phyloP scores from a whole-genome alignment of 2,329 filamentous ascomycete genomes.

The Trichoderma sp. region DNA sequence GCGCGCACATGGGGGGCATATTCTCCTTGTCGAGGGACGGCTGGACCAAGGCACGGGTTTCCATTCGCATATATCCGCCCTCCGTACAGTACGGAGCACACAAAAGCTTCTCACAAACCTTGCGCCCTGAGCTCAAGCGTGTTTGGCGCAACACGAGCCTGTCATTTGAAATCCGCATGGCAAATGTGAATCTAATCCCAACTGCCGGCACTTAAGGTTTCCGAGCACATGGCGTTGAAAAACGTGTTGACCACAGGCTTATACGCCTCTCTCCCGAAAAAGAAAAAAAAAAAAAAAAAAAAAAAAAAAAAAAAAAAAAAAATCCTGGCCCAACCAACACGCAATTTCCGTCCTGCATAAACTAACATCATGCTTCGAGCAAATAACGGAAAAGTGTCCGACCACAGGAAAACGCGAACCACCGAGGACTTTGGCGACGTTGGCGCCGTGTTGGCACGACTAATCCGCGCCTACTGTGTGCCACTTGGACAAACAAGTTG shows the following conservation, averaged over 20 bases:
- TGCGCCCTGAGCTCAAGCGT: neutral
- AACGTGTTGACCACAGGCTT: neutral
- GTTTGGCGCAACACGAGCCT: neutral
- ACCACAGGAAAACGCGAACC: neutral
- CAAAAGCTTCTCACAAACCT: neutral
- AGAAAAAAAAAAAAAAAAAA: too few relatives aligned
- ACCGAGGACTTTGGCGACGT: neutral
- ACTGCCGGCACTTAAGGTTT: conserved; percentile 1
- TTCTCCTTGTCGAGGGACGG: neutral
- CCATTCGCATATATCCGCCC: neutral
- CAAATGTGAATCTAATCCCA: neutral
- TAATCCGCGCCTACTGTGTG: neutral
- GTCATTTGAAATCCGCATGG: neutral
- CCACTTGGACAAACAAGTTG: neutral
- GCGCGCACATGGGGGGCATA: conserved; percentile 7
- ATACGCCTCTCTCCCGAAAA: neutral
- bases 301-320: too few relatives aligned
- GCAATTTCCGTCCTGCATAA: neutral
- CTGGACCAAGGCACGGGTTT: neutral
- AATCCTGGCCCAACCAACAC: neutral
- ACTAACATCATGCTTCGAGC: neutral
- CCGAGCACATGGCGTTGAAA: neutral
- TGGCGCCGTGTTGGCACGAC: neutral
- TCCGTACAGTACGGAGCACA: too few relatives aligned
- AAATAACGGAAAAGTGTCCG: neutral